Evolutionary conservation across 2,329 filamentous ascomycete species (phyloP), one percentile per base, ranked within the genome.

Genomic region (Alternaria burnsii): DNA sequence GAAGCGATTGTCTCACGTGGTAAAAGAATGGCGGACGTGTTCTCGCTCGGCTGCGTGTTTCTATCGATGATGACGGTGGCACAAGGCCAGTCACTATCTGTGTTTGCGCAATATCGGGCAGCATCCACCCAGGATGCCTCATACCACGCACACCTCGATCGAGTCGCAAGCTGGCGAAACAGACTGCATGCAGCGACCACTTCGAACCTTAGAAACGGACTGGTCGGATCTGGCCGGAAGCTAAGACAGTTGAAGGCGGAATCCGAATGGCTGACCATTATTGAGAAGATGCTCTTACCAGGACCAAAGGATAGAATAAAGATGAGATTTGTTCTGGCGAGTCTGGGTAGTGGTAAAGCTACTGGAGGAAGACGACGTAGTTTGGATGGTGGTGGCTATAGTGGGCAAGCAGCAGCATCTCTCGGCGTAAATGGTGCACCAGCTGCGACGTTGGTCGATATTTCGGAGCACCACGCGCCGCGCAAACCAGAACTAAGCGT

Each of bases 11-110:
- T 73, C 0, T 74, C 76, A 2, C 75, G 76, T 12, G 77, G 72
- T 0, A 78, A 78, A 55, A 70, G 76, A 11, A 73, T 76, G 52
- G 76, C 77, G 2, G 78, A 80, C 47, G 74, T 79, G 4, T 80
- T 80, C 60, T 76, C 76, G 0, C 56, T 80, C 1, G 78, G 78
- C n/a, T 79, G 77, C 47, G 72, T 80, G 4, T 79, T 80, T 59
- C 63, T 80, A 1, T 69, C 71, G 14, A 80, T 80, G 72, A 70
- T 80, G 58, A 79, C 77, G 1, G 73, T 75, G 7, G 76, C 71
- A 3, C 76, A 78, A 51, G 75, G 76, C 51, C 74, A 76, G 40
- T 74, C 76, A 1, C 63, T 77, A 5, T 66, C 72, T 2, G 69
- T 72, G 11, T 77, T 80, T 51, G 69, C 72, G 1, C 70, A 72